Percentiles rank a stretch among this genome's conserved stretches.
Conservation (phyloP, 2,329 filamentous ascomycete species). For the Fusarium sp. region DNA sequence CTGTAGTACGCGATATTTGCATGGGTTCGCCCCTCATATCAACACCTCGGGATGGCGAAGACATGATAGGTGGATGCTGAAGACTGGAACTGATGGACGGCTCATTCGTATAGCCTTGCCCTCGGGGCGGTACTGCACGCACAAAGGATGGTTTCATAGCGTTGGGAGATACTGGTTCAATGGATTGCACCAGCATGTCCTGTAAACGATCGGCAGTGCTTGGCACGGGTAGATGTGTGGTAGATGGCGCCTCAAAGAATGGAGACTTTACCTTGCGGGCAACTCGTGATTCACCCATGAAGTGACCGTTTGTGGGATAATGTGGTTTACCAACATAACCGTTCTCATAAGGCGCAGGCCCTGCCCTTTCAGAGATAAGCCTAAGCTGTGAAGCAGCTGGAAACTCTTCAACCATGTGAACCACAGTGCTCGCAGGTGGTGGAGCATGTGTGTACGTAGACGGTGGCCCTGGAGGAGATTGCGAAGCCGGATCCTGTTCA, state of each 20-base stretch:
- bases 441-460: slow-evolving; percentile 23
- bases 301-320: slow-evolving; percentile 29
- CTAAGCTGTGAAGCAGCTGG: slow-evolving; percentile 34
- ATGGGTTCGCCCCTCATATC: slow-evolving; percentile 29
- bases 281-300: slow-evolving; percentile 30
- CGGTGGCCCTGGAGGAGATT: slow-evolving; percentile 21
- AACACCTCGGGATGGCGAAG: slow-evolving; percentile 33
- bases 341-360: slow-evolving; percentile 41
- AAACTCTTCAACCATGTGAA: slow-evolving; percentile 25
- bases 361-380: slow-evolving; percentile 29
- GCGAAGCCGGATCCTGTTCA: slow-evolving; percentile 13
- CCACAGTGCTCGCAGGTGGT: slow-evolving; percentile 9
- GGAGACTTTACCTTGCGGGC: slow-evolving; percentile 44
- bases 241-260: slow-evolving; percentile 34
- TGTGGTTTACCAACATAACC: slow-evolving; percentile 43
- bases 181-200: slow-evolving; percentile 58
- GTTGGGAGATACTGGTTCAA: slow-evolving; percentile 55
- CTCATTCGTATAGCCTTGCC: slow-evolving; percentile 36
- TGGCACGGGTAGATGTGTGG: slow-evolving; percentile 33
- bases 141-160: slow-evolving; percentile 49
- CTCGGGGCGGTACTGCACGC: slow-evolving; percentile 46
- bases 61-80: slow-evolving; percentile 35
- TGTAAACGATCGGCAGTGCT: slow-evolving; percentile 41
- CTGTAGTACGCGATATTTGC: slow-evolving; percentile 23
- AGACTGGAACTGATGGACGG: slow-evolving; percentile 29